Conservation (phyloP, 805 yeast species). For the Kodamaea leandrae region DNA sequence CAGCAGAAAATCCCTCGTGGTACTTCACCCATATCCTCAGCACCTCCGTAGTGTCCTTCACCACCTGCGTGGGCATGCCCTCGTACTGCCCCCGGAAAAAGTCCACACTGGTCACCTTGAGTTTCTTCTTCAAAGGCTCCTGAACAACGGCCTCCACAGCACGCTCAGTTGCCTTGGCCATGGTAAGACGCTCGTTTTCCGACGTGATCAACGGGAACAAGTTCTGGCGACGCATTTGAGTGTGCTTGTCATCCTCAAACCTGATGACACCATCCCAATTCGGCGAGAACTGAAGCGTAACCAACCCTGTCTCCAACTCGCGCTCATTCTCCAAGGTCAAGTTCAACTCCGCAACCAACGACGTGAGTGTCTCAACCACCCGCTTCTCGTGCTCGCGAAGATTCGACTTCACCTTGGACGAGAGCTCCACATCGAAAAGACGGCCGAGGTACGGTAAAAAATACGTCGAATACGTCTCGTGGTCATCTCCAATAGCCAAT, state of each 20-base stretch:
- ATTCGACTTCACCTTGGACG: constrained; percentile 21
- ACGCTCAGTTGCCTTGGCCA: constrained; percentile 14
- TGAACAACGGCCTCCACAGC: constrained; percentile 27
- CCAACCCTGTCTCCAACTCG: constrained; percentile 32
- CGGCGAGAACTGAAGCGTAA: constrained; percentile 30
- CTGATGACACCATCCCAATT: constrained; percentile 33
- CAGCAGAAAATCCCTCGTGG: constrained; percentile 89
- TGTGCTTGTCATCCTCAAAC: constrained; percentile 21
- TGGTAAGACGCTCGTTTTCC: constrained; percentile 27
- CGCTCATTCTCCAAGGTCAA: constrained; percentile 37
- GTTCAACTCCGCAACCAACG: constrained; percentile 37
- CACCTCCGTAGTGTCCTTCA: constrained; percentile 33
- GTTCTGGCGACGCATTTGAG: constrained; percentile 29
- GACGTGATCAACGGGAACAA: constrained; percentile 36
- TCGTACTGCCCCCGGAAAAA: constrained; percentile 40
- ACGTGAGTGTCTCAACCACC: constrained; percentile 36
- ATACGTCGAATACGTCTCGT: constrained; percentile 25
- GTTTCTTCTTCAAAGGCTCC: constrained; percentile 19
- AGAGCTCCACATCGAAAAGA: constrained; percentile 31
- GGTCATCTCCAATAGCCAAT: constrained; percentile 28
- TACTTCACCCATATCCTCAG: constrained; percentile 75
- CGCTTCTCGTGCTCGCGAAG: constrained; percentile 28
- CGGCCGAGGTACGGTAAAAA: constrained; percentile 34
- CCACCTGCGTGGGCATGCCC: constrained; percentile 28
- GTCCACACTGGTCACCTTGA: constrained; percentile 34